Base-by-base conservation (phyloP, 208 protist genomes). In the Leptomonas seymouri region DNA sequence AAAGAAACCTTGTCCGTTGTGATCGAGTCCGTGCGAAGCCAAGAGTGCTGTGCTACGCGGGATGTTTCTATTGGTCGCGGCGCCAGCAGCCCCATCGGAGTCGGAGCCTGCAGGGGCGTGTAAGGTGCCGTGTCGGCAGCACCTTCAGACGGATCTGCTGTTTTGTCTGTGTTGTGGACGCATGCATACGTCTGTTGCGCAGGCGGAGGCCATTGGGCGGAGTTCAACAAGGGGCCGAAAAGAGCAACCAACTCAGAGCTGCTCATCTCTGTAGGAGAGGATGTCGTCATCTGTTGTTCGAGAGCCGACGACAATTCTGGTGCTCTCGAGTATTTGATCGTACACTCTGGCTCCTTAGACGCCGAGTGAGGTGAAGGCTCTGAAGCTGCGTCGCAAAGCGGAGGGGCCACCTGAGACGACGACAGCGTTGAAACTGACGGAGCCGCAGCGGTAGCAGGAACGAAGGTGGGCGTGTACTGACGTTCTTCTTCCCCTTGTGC, bases 1-100 rank as follows among this genome's bases (percentile, higher is more conserved):
- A 28, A 16, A 1, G 44, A 12, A 8, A 4, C n/a, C 21, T 55
- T 14, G 21, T 65, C 46, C 18, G 44, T 15, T 20, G 1, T 27
- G 27, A 1, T 14, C 1, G 30, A 41, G 18, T 65, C 31, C 3
- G 28, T 36, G 28, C 46, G 60, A 27, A 23, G 30, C 8, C 30
- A 46, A 23, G 60, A 53, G 46, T 55, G 30, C 15, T 55, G 45
- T 11, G 44, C 15, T 11, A 65, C 41, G 14, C 25, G 56, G 3
- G 16, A 23, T 9, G 25, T 16, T 6, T 49, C 4, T 4, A 9
- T 18, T 36, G 15, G 39, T 28, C 46, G 44, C 4, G 60, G 60
- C n/a, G 60, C 46, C 15, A 65, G 60, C 44, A 65, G 46, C 60
- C 55, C 60, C 27, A 65, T 18, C n/a, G 60, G 60, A 12, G 25